Evolutionary conservation across 2,329 filamentous ascomycete genomes (phyloP).

Genomic region (Neopestalotiopsis rosae): DNA sequence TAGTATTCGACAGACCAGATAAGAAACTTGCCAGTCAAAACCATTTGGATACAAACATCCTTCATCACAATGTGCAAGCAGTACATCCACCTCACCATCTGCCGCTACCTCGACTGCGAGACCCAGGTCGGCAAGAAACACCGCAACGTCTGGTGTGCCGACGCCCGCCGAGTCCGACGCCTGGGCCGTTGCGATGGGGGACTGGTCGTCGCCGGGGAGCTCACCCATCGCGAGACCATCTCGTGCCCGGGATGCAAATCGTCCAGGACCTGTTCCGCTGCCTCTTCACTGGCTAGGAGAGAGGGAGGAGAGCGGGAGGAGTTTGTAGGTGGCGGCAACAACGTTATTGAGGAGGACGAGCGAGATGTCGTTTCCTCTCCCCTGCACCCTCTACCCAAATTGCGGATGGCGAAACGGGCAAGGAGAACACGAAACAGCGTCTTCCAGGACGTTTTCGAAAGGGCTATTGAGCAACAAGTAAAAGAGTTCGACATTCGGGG

Average conservation of each 20-base stretch:
- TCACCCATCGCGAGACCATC: neutral
- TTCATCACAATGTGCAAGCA: slow-evolving; percentile 5
- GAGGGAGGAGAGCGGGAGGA: no score
- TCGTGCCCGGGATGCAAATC: neutral
- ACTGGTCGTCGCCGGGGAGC: neutral
- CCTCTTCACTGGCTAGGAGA: no score
- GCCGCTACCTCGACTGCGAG: slow-evolving; percentile 3
- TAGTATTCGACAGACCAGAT: no score
- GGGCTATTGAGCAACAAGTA: neutral
- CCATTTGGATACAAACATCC: no score
- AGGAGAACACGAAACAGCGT: neutral
- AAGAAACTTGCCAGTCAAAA: no score
- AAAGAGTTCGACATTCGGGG: neutral
- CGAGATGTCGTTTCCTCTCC: no score
- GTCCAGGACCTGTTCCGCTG: no score
- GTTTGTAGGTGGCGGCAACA: no score
- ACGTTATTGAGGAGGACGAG: no score
- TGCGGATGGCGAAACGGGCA: no score
- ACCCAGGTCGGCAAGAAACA: neutral
- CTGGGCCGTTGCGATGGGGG: neutral
- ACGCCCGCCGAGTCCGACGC: neutral
- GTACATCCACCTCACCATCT: slow-evolving; percentile 5
- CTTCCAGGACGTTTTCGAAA: neutral
- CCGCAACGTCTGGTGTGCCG: neutral
- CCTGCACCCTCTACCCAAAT: no score